Evolutionary conservation across 2,329 filamentous ascomycete genomes (phyloP).

Genomic region (Didymella lethalis): DNA sequence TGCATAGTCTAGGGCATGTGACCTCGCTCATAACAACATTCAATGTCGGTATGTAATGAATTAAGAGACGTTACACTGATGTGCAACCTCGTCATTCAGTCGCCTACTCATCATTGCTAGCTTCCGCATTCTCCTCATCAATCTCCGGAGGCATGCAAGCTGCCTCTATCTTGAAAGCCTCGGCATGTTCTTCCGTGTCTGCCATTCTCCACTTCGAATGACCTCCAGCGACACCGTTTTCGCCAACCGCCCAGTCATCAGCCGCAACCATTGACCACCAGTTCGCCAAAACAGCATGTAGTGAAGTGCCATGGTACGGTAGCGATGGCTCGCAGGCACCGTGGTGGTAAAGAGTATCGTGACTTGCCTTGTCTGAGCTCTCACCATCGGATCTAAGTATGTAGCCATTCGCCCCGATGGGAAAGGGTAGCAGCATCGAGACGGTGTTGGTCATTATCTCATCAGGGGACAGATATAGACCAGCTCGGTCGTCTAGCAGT

Average conservation of each 20-base stretch:
- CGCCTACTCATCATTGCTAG: too few relatives aligned
- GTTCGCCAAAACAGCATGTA: conserved; percentile 6
- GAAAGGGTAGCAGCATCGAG: conserved; percentile 13
- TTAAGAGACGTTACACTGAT: too few relatives aligned
- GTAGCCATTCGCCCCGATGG: conserved; percentile 5
- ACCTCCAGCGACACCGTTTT: conserved; percentile 5
- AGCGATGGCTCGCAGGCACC: conserved; percentile 1
- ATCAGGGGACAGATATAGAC: conserved; percentile 9
- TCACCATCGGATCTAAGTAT: conserved; percentile 5
- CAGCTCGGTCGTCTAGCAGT: conserved; percentile 9
- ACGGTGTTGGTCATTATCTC: neutral
- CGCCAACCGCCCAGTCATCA: conserved; percentile 2
- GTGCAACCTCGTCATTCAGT: too few relatives aligned
- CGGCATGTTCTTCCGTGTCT: conserved; percentile 7
- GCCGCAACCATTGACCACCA: conserved; percentile 3
- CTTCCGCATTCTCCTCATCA: too few relatives aligned
- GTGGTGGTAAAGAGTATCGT: conserved; percentile 7
- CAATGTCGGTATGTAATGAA: too few relatives aligned
- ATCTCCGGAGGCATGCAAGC: neutral
- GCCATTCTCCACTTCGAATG: conserved; percentile 7
- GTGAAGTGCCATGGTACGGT: conserved; percentile 1
- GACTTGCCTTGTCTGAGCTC: neutral
- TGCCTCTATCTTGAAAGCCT: neutral
- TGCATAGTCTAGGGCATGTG: too few relatives aligned
- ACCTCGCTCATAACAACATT: too few relatives aligned